These are phyloP conservation scores for Picocystis salinarum DNA, from an alignment of 139 green algal species.

Conservation along the genomic window DNA sequence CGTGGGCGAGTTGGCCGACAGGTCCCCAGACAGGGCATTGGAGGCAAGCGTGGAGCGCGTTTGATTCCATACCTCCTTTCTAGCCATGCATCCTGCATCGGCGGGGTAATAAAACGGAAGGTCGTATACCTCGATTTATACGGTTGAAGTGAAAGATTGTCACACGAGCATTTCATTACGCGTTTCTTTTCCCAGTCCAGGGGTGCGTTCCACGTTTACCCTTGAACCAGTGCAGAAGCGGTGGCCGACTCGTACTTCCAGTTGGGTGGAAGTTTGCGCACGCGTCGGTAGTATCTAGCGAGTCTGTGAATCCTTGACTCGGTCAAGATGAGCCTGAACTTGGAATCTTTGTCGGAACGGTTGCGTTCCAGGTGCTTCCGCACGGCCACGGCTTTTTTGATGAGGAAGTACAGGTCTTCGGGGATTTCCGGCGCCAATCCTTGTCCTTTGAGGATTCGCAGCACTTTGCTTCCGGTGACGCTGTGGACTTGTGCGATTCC, in stretches of 20 bases:
- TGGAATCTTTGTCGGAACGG: slow-evolving; percentile 87
- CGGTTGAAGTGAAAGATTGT: no score
- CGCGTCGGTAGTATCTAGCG: slow-evolving; percentile 94
- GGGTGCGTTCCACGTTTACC: no score
- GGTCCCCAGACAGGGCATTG: no score
- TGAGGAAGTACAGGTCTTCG: slow-evolving; percentile 96
- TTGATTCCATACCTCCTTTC: no score
- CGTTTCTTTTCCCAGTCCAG: no score
- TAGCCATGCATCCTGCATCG: no score
- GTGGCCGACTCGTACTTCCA: slow-evolving; percentile 94
- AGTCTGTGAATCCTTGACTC: slow-evolving; percentile 96
- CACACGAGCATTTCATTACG: no score
- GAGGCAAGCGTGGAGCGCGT: no score
- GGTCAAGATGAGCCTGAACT: slow-evolving; percentile 45
- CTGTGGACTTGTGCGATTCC: slow-evolving; percentile 68
- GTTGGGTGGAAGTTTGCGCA: slow-evolving; percentile 61
- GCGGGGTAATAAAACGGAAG: no score
- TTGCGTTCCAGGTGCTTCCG: slow-evolving; percentile 92
- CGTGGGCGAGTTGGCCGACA: no score
- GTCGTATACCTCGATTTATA: no score
- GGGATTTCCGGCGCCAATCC: slow-evolving; percentile 89
- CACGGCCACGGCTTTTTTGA: slow-evolving; percentile 81
- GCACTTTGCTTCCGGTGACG: slow-evolving; percentile 87
- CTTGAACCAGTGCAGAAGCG: slow-evolving; percentile 76
- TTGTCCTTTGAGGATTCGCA: slow-evolving; percentile 86